phyloP scores from a whole-genome alignment of 345 rosid genomes.

The Raphanus raphanistrum region DNA sequence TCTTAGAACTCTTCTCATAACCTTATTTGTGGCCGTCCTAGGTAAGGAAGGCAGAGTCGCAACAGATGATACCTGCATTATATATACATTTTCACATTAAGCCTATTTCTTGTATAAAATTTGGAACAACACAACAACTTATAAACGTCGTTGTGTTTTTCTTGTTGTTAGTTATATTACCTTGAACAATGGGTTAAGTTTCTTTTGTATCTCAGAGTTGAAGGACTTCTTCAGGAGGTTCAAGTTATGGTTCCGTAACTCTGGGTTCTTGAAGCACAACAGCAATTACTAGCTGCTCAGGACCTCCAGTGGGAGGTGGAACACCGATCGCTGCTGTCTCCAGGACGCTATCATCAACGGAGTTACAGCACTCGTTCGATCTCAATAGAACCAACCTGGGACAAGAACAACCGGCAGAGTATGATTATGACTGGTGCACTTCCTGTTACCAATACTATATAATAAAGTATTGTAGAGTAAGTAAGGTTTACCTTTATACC shows the following conservation, averaged over 20 bases:
- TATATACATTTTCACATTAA: not conserved
- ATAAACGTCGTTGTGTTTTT: not conserved
- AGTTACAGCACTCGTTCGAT: conserved; percentile 87
- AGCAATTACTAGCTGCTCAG: conserved; percentile 75
- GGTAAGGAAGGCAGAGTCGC: conserved; percentile 65
- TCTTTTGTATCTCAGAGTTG: conserved; percentile 83
- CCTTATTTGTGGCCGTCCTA: conserved; percentile 91
- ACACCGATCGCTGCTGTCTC: conserved; percentile 98
- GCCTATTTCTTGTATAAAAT: not conserved
- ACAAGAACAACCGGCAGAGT: not conserved
- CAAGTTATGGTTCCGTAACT: conserved; percentile 40
- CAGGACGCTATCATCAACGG: conserved; percentile 56
- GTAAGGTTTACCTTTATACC: conserved; percentile 76
- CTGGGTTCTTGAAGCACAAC: conserved; percentile 69
- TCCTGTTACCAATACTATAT: not conserved
- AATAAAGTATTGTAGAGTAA: not conserved
- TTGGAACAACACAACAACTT: not conserved
- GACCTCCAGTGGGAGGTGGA: conserved; percentile 88
- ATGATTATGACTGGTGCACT: not conserved
- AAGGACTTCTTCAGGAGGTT: conserved; percentile 60
- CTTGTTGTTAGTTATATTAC: conserved; percentile 25
- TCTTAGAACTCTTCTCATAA: conserved; percentile 90
- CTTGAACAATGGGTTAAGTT: conserved; percentile 86
- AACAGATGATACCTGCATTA: conserved; percentile 60
- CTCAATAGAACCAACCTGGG: conserved; percentile 89